A percentile compares a stretch with the other conserved stretches of the same genome.
phyloP scores from a whole-genome alignment of 129 eudicot species.

The carrot (Daucus carota) region DH1_v3.0 NC_030388.2:31414001-31414500 shows the following conservation, averaged over 20 bases:
- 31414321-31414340: slow-evolving; percentile 57
- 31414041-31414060: slow-evolving; percentile 45
- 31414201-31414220: slow-evolving; percentile 72
- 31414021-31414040: slow-evolving; percentile 41
- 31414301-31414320: slow-evolving; percentile 76
- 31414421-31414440: slow-evolving; percentile 39
- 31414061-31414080: slow-evolving; percentile 74
- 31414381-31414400: slow-evolving; percentile 60
- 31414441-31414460: slow-evolving; percentile 19
- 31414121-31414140: slow-evolving; percentile 66
- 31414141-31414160: slow-evolving; percentile 80
- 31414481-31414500: slow-evolving; percentile 1
- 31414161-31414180: slow-evolving; percentile 54
- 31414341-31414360: slow-evolving; percentile 70
- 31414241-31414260: slow-evolving; percentile 36
- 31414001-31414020: slow-evolving; percentile 65
- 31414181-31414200: slow-evolving; percentile 53
- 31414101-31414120: slow-evolving; percentile 73
- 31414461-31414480: background rate
- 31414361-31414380: slow-evolving; percentile 59
- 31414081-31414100: slow-evolving; percentile 70
- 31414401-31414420: slow-evolving; percentile 80
- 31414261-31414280: slow-evolving; percentile 59
- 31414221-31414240: slow-evolving; percentile 52
- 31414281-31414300: slow-evolving; percentile 77